A percentile compares a stretch with the other conserved stretches of the same genome.
Conservation (phyloP, 257 asterid species). For the Nyctanthes arbortristis region DNA sequence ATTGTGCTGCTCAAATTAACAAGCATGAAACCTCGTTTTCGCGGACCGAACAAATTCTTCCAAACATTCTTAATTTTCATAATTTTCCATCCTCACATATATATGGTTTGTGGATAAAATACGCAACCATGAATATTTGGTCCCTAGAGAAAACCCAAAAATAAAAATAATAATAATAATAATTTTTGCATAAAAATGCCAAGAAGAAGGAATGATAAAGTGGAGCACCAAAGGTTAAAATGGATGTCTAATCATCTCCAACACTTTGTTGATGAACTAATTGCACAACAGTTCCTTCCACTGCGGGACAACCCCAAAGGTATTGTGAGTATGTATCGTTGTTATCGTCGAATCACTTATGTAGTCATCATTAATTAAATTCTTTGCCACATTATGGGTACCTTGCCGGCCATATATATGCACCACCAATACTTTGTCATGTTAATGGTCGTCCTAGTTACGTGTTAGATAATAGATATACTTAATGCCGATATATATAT, state of each 20-base stretch:
- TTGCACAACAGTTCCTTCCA: constrained; percentile 5
- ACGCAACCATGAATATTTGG: not conserved
- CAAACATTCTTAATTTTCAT: not conserved
- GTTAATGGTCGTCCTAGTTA: too few relatives aligned
- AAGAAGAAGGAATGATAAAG: not conserved
- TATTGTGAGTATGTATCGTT: not conserved
- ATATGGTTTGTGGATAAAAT: too few relatives aligned
- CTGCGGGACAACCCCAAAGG: not conserved
- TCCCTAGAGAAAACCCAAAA: not conserved
- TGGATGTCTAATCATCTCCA: constrained; percentile 7
- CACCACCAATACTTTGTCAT: too few relatives aligned
- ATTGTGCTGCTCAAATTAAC: too few relatives aligned
- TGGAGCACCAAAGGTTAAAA: constrained; percentile 1
- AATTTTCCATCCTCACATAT: not conserved
- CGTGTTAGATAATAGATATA: too few relatives aligned
- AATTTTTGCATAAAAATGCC: not conserved
- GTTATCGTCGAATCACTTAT: not conserved
- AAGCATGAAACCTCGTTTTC: too few relatives aligned
- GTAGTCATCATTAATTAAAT: not conserved
- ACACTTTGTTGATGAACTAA: not conserved
- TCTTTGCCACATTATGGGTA: not conserved
- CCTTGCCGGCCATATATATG: constrained; percentile 4
- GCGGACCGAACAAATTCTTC: too few relatives aligned
- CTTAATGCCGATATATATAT: too few relatives aligned
- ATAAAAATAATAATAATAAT: too few relatives aligned